Base-by-base conservation (phyloP, 176 grass and related monocot species). In the Poa pratensis region DNA sequence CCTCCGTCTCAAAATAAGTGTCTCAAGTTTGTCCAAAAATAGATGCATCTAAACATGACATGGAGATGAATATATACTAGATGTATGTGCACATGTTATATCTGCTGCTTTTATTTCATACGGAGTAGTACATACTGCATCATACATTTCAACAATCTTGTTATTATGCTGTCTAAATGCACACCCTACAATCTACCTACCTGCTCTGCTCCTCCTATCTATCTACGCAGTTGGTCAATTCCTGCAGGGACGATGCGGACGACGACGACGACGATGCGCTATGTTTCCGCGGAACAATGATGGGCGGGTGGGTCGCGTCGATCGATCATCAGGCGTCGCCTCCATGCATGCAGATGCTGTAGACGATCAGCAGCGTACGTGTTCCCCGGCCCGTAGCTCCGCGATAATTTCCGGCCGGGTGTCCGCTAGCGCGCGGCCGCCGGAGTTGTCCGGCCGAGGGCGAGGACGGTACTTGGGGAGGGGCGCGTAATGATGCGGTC, bases 401-500 rank as follows among this genome's bases (percentile, higher is more conserved):
- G 43, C 61, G 60, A 80, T 66, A 6, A 75, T 75, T 52, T 30
- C 72, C 46, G 45, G 46, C 4, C 61, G 5, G 30, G 61, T 34
- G 61, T 80, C 61, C 43, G 45, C 45, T 80, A 80, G 78, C 78
- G 61, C 61, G 40, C 59, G 45, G 45, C 11, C 46, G 27, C 12
- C 45, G 45, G 79, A 37, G 17, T 40, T 69, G 28, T 23, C 34
- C 64, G 28, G 35, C 22, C 52, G 6, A 45, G 76, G 76, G 62
- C 52, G 6, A 45, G 76, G 76, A 79, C 35, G 75, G 19, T 32
- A 3, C 60, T 9, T 86, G 57, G 72, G 78, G 62, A 66, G 30
- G 82, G 81, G 86, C 76, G 7, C 26, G 71, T 34, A 84, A 92
- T 92, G 74, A 83, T 87, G 67, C 81, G 87, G 80, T 80, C 74